These are phyloP conservation scores for Fusarium caatingaense DNA, from an alignment of 2,329 filamentous ascomycete genomes.

Conservation along the genomic window DNA sequence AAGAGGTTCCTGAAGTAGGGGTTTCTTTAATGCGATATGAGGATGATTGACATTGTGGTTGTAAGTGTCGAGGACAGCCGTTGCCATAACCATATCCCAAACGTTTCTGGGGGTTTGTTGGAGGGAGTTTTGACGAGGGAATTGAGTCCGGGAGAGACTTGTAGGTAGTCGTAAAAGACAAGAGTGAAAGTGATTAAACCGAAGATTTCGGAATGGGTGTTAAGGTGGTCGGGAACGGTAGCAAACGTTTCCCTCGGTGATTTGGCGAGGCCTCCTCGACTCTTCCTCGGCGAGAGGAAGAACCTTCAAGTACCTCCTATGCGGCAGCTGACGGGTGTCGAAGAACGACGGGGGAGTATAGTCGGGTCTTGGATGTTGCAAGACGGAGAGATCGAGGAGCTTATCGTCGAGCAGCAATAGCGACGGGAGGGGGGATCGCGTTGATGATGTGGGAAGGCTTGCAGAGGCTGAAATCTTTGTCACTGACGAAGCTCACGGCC, in stretches of 20 bases:
- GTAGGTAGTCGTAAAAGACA: background rate
- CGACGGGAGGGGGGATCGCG: conserved; percentile 68
- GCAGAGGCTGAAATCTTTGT: conserved; percentile 76
- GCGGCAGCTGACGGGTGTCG: conserved; percentile 91
- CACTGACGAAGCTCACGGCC: conserved; percentile 71
- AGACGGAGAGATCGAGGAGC: conserved; percentile 61
- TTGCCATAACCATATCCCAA: conserved; percentile 75
- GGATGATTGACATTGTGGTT: conserved; percentile 62
- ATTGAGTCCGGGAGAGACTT: conserved; percentile 9
- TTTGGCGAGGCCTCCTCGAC: conserved; percentile 98
- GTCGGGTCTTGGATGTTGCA: conserved; percentile 62
- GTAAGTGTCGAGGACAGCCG: conserved; percentile 66
- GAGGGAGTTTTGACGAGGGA: conserved; percentile 32
- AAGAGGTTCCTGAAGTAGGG: conserved; percentile 53
- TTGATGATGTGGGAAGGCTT: conserved; percentile 75
- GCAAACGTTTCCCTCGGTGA: conserved; percentile 88
- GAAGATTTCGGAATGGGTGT: conserved; percentile 60
- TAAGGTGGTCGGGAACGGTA: conserved; percentile 98
- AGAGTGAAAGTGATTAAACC: conserved; percentile 23
- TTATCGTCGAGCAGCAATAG: conserved; percentile 62
- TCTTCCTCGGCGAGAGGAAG: conserved; percentile 99
- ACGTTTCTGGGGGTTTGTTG: conserved; percentile 41
- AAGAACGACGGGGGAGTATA: conserved; percentile 65
- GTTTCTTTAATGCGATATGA: conserved; percentile 61
- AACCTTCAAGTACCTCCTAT: conserved; percentile 98